phyloP scores from a whole-genome alignment of 768 basidiomycete species.

The Mycena albidolilacea region DNA sequence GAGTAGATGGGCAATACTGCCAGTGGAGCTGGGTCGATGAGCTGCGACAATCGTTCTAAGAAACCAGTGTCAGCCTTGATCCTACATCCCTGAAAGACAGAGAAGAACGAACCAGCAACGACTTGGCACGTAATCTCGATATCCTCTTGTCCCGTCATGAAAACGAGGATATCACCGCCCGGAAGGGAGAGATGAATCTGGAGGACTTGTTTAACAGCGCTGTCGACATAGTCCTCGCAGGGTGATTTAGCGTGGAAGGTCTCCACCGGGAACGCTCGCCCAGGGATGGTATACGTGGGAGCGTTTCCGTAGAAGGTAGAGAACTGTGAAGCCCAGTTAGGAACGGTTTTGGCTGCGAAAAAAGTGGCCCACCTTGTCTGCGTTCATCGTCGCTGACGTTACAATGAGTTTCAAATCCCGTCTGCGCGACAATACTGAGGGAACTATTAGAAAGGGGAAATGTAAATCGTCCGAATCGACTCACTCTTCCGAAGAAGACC shows the following conservation, averaged over 20 bases:
- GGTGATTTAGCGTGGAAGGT: constrained; percentile 97
- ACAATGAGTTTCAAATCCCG: constrained; percentile 97
- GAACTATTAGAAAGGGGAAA: constrained; percentile 22
- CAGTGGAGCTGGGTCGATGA: constrained; percentile 91
- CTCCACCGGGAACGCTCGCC: constrained; percentile 97
- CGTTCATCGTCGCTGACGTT: constrained; percentile 99
- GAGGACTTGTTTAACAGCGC: constrained; percentile 97
- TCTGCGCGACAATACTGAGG: constrained; percentile 84
- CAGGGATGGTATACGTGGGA: constrained; percentile 92
- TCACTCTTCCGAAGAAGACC: constrained; percentile 93
- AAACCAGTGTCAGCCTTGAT: constrained; percentile 16
- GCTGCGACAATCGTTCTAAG: constrained; percentile 89
- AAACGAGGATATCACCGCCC: constrained; percentile 95
- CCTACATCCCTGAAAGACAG: background rate
- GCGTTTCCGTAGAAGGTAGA: constrained; percentile 96
- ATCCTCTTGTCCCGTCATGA: constrained; percentile 99
- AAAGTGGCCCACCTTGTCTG: constrained; percentile 82
- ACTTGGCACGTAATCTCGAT: constrained; percentile 98
- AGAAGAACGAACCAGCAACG: constrained; percentile 73
- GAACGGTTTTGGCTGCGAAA: background rate
- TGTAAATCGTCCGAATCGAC: constrained; percentile 45
- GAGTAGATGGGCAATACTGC: constrained; percentile 99
- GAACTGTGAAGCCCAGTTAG: constrained; percentile 70
- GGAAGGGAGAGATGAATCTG: constrained; percentile 96
- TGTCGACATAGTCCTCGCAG: constrained; percentile 99